These are phyloP conservation scores for Steccherinum ochraceum DNA, from an alignment of 768 basidiomycete species.

Conservation along the genomic window DNA sequence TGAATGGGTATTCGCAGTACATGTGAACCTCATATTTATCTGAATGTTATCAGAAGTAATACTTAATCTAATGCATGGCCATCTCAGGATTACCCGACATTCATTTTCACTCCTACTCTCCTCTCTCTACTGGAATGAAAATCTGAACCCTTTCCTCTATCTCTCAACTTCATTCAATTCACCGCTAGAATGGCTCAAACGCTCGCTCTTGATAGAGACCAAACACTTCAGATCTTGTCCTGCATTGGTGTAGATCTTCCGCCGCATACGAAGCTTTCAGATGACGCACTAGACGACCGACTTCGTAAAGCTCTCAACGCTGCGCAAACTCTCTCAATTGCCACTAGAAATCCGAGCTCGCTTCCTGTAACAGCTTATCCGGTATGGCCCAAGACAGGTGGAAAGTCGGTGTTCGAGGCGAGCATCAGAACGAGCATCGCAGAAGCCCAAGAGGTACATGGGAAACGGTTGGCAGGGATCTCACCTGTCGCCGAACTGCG, in stretches of 20 bases:
- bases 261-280: constrained; percentile 4
- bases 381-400: background rate
- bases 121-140: no score
- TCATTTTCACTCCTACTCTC: no score
- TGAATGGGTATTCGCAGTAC: no score
- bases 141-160: no score
- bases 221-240: background rate
- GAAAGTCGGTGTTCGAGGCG: background rate
- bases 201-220: background rate
- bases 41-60: no score
- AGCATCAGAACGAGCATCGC: constrained; percentile 2
- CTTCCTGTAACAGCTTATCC: background rate
- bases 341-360: no score
- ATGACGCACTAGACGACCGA: constrained; percentile 3
- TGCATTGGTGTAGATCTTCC: constrained; percentile 1
- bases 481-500: background rate
- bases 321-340: background rate
- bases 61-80: no score
- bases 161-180: no score
- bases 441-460: background rate
- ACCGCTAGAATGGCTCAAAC: no score
- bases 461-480: background rate
- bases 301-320: background rate
- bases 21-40: no score
- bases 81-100: no score